Percentiles rank a stretch among this genome's conserved stretches.
Evolutionary conservation across 805 yeast species (phyloP).

Genomic region (Dipodascus albidus): DNA sequence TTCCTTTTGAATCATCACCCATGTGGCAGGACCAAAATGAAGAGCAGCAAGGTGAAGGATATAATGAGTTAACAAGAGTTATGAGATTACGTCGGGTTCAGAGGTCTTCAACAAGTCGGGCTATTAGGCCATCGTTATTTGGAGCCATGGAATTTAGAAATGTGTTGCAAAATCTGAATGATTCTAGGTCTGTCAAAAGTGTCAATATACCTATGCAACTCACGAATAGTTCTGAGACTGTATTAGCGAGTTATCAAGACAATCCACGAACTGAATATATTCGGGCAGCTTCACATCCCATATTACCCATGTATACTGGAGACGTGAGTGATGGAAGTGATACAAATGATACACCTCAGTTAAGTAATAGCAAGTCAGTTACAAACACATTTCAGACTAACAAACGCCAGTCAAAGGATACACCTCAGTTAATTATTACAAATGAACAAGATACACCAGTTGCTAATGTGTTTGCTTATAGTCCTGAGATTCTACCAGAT

Average conservation of each 20-base stretch:
- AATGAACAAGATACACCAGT: background rate
- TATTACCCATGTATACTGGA: background rate
- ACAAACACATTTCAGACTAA: too few species aligned
- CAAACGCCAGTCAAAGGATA: background rate
- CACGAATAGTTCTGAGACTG: background rate
- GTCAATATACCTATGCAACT: background rate
- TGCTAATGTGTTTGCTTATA: background rate
- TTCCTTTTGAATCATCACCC: background rate
- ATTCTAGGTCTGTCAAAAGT: background rate
- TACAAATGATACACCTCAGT: too few species aligned
- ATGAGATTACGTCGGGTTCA: slow-evolving; percentile 7
- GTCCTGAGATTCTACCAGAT: background rate
- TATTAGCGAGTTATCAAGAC: background rate
- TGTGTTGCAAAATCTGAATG: slow-evolving; percentile 5
- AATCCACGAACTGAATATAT: background rate
- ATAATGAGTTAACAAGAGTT: slow-evolving; percentile 12
- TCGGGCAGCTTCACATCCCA: background rate
- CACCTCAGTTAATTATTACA: background rate
- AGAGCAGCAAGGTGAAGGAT: slow-evolving; percentile 14
- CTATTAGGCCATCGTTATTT: slow-evolving; percentile 28
- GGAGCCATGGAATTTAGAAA: slow-evolving; percentile 30
- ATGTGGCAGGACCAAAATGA: slow-evolving; percentile 7
- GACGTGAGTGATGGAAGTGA: too few species aligned
- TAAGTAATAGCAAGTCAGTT: too few species aligned
- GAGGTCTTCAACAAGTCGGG: slow-evolving; percentile 7